Evolutionary conservation across 176 grass and related monocot genomes (phyloP).

Genomic region (Lolium multiflorum): DNA sequence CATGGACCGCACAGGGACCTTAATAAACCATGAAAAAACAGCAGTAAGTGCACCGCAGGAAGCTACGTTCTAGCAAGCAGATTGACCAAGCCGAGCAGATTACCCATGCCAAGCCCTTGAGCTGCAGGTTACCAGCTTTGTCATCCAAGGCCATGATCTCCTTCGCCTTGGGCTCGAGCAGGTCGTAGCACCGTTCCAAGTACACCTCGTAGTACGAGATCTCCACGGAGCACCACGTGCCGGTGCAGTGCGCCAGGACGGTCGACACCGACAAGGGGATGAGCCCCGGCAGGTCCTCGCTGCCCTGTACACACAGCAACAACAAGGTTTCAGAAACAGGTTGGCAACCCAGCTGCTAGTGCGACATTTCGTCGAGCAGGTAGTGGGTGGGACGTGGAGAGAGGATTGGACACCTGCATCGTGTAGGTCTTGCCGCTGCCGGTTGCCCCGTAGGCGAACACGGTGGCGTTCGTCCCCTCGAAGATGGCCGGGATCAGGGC

Average conservation of each 20-base stretch:
- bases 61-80: slow-evolving; percentile 10
- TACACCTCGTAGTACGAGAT: slow-evolving; percentile 93
- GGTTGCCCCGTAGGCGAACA: slow-evolving; percentile 84
- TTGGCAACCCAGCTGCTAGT: neutral
- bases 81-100: neutral
- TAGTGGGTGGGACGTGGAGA: neutral
- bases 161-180: slow-evolving; percentile 87
- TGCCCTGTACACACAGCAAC: slow-evolving; percentile 49
- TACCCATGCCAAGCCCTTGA: slow-evolving; percentile 94
- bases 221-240: slow-evolving; percentile 62
- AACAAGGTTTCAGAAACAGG: neutral
- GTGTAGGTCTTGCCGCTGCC: slow-evolving; percentile 97
- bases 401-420: slow-evolving; percentile 61
- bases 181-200: slow-evolving; percentile 89
- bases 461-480: slow-evolving; percentile 63
- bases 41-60: slow-evolving; percentile 24
- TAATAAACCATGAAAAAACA: slow-evolving; percentile 23
- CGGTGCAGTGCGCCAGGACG: slow-evolving; percentile 53
- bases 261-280: slow-evolving; percentile 75
- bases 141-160: slow-evolving; percentile 87
- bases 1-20: slow-evolving; percentile 76
- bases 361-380: slow-evolving; percentile 18
- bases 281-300: slow-evolving; percentile 62
- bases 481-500: slow-evolving; percentile 70
- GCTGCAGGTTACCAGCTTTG: slow-evolving; percentile 73